These are phyloP conservation scores for Phytophthora agathidicida DNA, from an alignment of 352 stramenopile genomes.

Conservation along the genomic window DNA sequence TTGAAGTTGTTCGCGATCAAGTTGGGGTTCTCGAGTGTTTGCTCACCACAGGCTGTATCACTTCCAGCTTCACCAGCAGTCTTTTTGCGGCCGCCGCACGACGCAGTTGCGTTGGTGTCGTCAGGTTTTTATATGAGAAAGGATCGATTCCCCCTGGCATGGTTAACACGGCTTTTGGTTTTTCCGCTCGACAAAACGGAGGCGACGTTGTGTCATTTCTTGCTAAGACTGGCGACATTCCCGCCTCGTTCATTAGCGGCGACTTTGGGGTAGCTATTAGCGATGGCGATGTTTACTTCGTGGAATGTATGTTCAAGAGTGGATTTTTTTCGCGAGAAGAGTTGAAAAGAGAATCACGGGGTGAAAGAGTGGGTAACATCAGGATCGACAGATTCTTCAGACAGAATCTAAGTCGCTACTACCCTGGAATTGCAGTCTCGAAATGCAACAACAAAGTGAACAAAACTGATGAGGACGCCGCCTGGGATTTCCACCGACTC, in stretches of 20 bases:
- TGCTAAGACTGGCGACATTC: background rate
- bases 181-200: background rate
- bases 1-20: background rate
- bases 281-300: background rate
- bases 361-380: background rate
- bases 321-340: background rate
- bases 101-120: background rate
- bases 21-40: background rate
- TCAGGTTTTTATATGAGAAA: slow-evolving; percentile 1
- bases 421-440: background rate
- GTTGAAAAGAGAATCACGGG: background rate
- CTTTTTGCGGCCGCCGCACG: background rate
- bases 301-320: background rate
- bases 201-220: background rate
- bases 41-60: background rate
- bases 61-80: background rate
- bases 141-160: background rate
- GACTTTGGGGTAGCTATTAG: background rate
- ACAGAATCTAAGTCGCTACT: background rate
- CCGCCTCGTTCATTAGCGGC: background rate
- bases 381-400: background rate
- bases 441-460: background rate
- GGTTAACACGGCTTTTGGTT: background rate
- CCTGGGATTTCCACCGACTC: background rate
- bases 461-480: background rate